Evolutionary conservation across 2,329 filamentous ascomycete species (phyloP).

Genomic region (Torrubiella hemipterigena): DNA sequence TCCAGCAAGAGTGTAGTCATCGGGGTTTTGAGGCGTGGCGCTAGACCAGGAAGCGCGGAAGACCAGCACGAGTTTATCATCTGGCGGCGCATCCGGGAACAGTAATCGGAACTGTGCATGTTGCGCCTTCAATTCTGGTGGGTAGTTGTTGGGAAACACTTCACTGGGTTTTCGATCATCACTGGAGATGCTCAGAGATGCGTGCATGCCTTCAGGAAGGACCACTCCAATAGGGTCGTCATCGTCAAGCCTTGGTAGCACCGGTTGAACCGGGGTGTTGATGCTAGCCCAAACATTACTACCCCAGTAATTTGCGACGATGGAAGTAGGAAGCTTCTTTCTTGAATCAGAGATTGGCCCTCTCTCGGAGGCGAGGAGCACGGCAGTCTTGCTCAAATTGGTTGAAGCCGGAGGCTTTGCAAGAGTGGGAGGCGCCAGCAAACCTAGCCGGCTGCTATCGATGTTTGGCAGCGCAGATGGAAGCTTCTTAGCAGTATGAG

Average conservation of each 20-base stretch:
- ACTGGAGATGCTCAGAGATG: conserved; percentile 15
- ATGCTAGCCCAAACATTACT: conserved; percentile 59
- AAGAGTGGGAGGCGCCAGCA: conserved; percentile 69
- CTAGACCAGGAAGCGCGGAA: conserved; percentile 81
- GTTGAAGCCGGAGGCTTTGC: conserved; percentile 76
- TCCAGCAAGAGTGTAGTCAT: conserved; percentile 37
- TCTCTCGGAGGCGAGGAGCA: conserved; percentile 68
- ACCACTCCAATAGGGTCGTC: conserved; percentile 30
- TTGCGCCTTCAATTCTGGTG: conserved; percentile 68
- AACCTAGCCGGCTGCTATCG: conserved; percentile 40
- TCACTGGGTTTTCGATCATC: conserved; percentile 27
- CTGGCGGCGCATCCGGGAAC: conserved; percentile 66
- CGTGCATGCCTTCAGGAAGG: conserved; percentile 18
- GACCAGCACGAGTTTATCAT: conserved; percentile 79
- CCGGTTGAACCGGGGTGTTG: conserved; percentile 15
- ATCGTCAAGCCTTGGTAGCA: conserved; percentile 20
- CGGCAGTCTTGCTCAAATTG: conserved; percentile 74
- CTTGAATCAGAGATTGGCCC: conserved; percentile 52
- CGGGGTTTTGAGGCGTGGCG: conserved; percentile 28
- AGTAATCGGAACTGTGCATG: conserved; percentile 88
- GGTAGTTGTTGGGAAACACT: conserved; percentile 65
- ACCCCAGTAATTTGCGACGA: conserved; percentile 91
- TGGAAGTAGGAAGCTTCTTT: conserved; percentile 68
- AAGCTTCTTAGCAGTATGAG: conserved; percentile 15
- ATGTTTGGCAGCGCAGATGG: conserved; percentile 22